Percentiles rank a stretch among this genome's conserved stretches.
Evolutionary conservation across 495 filamentous ascomycete genomes (phyloP).

Genomic region (Chaetomidium leptoderma): DNA sequence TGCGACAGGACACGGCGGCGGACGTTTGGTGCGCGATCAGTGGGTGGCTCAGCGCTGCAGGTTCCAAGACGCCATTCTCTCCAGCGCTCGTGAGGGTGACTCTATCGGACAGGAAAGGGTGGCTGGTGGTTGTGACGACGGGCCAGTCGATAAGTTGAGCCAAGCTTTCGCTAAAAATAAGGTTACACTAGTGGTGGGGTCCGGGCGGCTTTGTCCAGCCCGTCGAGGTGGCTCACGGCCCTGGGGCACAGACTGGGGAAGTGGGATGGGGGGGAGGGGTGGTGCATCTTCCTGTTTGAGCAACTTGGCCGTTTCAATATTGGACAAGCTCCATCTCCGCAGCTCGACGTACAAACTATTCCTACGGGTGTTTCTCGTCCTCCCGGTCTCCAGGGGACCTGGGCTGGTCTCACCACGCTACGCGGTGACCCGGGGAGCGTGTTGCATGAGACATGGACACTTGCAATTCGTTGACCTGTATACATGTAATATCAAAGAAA

Average conservation of each 20-base stretch:
- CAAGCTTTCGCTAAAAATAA: slow-evolving; percentile 15
- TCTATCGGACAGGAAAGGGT: neutral
- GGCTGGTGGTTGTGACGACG: neutral
- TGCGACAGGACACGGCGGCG: neutral
- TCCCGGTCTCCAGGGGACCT: too few relatives aligned
- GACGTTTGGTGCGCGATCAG: neutral
- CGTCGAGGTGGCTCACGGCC: too few relatives aligned
- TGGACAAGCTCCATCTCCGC: neutral
- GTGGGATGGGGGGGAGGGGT: neutral
- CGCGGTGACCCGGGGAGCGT: too few relatives aligned
- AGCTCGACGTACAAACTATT: too few relatives aligned
- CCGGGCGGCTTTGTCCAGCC: too few relatives aligned
- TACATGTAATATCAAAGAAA: too few relatives aligned
- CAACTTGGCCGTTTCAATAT: neutral
- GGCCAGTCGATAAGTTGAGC: neutral
- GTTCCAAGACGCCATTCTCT: neutral
- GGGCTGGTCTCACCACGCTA: too few relatives aligned
- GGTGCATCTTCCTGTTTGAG: neutral
- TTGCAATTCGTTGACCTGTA: too few relatives aligned
- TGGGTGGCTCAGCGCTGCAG: slow-evolving; percentile 12
- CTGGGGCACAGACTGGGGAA: too few relatives aligned
- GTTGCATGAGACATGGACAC: too few relatives aligned
- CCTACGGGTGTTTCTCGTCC: too few relatives aligned
- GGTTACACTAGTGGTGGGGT: slow-evolving; percentile 7
- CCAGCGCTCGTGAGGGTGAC: neutral